These are phyloP conservation scores for Termitomyces sp. DNA, from an alignment of 768 basidiomycete species.

Conservation along the genomic window DNA sequence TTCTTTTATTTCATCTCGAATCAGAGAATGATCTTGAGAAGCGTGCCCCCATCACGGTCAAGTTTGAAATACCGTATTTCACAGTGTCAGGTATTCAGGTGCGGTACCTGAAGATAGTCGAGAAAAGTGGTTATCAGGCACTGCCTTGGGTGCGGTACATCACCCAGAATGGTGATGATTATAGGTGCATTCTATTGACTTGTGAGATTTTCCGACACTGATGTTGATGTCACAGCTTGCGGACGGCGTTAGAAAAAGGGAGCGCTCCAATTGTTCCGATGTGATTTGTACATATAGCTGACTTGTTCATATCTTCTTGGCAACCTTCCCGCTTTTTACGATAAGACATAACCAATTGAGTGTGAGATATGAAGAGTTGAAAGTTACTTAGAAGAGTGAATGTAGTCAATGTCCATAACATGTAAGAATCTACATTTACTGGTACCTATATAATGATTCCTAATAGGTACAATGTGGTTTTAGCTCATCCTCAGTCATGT, in stretches of 20 bases:
- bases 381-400: no score
- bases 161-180: constrained; percentile 88
- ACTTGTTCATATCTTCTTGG: background rate
- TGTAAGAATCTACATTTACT: no score
- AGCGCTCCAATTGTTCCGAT: constrained; percentile 61
- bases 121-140: constrained; percentile 97
- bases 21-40: constrained; percentile 76
- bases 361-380: no score
- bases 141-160: constrained; percentile 95
- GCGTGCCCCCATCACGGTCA: constrained; percentile 92
- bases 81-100: constrained; percentile 98
- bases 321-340: background rate
- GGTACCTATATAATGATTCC: no score
- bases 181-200: constrained; percentile 49
- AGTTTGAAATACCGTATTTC: constrained; percentile 98
- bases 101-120: constrained; percentile 95
- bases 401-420: no score
- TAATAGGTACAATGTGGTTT: no score
- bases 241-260: constrained; percentile 72
- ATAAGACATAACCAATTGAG: no score
- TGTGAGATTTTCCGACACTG: background rate
- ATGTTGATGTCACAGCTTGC: constrained; percentile 37
- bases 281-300: constrained; percentile 17
- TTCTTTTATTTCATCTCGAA: background rate
- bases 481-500: no score